A percentile compares a stretch with the other conserved stretches of the same genome.
These are phyloP conservation scores for Russula sp. DNA, from an alignment of 768 basidiomycete genomes.

Conservation along the genomic window DNA sequence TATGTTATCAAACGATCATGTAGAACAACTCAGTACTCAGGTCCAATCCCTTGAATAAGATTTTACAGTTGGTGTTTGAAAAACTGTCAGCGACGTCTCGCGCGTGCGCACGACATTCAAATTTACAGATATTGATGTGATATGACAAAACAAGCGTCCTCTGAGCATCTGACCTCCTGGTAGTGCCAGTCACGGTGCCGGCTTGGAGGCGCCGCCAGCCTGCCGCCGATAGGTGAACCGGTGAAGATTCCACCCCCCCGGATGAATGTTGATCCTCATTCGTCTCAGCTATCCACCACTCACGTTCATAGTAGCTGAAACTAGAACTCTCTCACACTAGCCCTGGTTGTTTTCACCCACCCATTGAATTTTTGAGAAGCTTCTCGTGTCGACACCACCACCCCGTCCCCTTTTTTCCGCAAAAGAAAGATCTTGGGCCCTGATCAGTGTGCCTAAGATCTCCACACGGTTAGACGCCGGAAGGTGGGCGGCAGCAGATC, in stretches of 20 bases:
- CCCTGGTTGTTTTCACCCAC: background rate
- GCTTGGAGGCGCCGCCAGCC: background rate
- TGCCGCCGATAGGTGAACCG: too few species aligned
- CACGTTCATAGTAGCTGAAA: background rate
- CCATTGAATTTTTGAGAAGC: background rate
- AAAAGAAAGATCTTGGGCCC: background rate
- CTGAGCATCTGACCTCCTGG: slow-evolving; percentile 2
- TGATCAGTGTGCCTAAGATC: background rate
- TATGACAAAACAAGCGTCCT: background rate
- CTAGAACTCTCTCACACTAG: background rate
- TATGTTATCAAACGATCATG: too few species aligned
- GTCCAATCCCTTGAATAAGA: background rate
- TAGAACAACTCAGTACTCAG: too few species aligned
- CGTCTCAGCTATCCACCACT: background rate
- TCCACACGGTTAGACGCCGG: background rate
- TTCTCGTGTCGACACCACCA: background rate
- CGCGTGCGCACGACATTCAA: background rate
- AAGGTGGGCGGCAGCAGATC: background rate
- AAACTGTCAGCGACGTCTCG: background rate
- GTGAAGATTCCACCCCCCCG: too few species aligned
- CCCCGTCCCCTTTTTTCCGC: background rate
- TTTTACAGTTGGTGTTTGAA: background rate
- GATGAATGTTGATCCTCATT: background rate
- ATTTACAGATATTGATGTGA: background rate
- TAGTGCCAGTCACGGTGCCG: background rate